Percentiles rank a stretch among this genome's conserved stretches.
phyloP scores from a whole-genome alignment of 2,329 filamentous ascomycete genomes.

The Pyrenophora tritici-repentis region DNA sequence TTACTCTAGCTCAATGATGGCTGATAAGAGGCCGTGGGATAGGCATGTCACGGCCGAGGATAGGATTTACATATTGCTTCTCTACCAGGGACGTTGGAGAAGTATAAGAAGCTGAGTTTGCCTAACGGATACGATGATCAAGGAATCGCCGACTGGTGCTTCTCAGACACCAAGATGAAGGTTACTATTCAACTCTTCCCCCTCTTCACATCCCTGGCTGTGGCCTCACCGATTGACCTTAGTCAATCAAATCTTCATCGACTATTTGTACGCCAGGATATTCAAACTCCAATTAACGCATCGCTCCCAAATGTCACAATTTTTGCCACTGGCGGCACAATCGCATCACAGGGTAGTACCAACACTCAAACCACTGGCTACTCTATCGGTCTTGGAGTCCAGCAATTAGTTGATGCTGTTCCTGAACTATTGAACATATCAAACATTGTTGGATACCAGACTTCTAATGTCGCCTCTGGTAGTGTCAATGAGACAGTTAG shows the following conservation, averaged over 20 bases:
- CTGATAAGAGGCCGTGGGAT: slow-evolving; percentile 15
- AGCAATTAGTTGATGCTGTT: slow-evolving; percentile 59
- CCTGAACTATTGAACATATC: slow-evolving; percentile 60
- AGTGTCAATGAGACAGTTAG: slow-evolving; percentile 56
- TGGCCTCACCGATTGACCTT: slow-evolving; percentile 30
- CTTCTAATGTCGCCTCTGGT: slow-evolving; percentile 44
- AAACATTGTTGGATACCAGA: slow-evolving; percentile 58
- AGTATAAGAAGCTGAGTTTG: slow-evolving; percentile 6
- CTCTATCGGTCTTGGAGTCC: slow-evolving; percentile 56
- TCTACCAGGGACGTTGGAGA: neutral
- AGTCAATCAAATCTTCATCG: slow-evolving; percentile 20
- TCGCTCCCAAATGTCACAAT: slow-evolving; percentile 62
- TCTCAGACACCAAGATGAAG: slow-evolving; percentile 27
- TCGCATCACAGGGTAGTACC: slow-evolving; percentile 58
- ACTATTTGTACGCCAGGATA: slow-evolving; percentile 37
- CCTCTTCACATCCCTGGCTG: slow-evolving; percentile 24
- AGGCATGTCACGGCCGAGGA: slow-evolving; percentile 6
- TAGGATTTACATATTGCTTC: slow-evolving; percentile 1
- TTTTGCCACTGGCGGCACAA: slow-evolving; percentile 64
- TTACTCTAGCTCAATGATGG: slow-evolving; percentile 5
- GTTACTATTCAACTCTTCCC: slow-evolving; percentile 23
- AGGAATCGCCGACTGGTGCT: neutral
- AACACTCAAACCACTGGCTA: slow-evolving; percentile 62
- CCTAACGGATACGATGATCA: neutral
- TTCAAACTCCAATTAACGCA: slow-evolving; percentile 48